Base-by-base conservation (phyloP, 768 basidiomycete species). In the Mycena venus region DNA sequence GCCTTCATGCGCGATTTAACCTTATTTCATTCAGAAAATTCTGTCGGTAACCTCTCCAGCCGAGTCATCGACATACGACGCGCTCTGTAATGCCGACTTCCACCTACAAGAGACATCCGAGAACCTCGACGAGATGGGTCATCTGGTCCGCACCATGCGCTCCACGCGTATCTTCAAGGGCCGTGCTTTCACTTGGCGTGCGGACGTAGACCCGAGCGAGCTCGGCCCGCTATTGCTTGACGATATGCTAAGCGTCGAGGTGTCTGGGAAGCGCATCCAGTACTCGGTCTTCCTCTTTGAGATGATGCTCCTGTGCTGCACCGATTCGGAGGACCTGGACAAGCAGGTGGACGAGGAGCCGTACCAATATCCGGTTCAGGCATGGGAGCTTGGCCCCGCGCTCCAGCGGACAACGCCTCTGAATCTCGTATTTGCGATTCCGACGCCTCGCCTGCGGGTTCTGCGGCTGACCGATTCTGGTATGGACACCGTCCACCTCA, bases 381-480 rank as follows among this genome's bases (percentile, higher is more conserved):
- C 84, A 3, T 87, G 86, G 86, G 84, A 85, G 72, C 66, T 85
- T 11, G 86, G 86, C 1, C 82, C 83, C 10, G 85, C 84, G 0
- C 76, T 86, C 29, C 75, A 79, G 49, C 75, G 79, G 58, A 76
- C 58, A 15, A 78, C 78, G 27, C 79, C 80, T 2, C 67, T 86
- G 38, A 78, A 81, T 51, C 70, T 86, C 10, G 78, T 82, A 3
- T 75, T 82, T 71, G 82, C 82, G 10, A 83, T 86, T 27, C 82
- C 83, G 9, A 81, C 81, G 2, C 63, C 72, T 25, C 74, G 66
- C 6, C 71, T 86, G 31, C 78, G 71, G 25, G 62, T 76, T 11
- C 64, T 85, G 5, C 79, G 82, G 29, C 78, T 81, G 38, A 78
- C 81, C 38, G 83, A 85, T 74, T 71, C 77, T 4, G 81, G 85